Conservation (phyloP, 208 protist species). For the Leishmania major region DNA sequence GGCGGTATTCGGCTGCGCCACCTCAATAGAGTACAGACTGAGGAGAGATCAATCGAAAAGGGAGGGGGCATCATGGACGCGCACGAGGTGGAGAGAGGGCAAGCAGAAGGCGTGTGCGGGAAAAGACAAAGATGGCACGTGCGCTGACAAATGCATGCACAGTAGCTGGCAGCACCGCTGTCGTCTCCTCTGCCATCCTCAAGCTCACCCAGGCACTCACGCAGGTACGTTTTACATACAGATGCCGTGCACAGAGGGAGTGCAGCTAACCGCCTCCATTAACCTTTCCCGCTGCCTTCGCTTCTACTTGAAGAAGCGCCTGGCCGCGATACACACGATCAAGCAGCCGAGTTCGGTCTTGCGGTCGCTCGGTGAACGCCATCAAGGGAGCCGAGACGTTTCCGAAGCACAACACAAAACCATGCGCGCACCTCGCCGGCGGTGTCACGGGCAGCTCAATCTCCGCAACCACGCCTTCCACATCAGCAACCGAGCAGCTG, state of each 20-base stretch:
- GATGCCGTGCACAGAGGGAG: background rate
- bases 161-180: background rate
- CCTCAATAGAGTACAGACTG: background rate
- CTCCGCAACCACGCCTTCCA: slow-evolving; percentile 5
- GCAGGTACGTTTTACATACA: background rate
- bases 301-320: slow-evolving; percentile 13
- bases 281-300: background rate
- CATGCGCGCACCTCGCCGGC: slow-evolving; percentile 5
- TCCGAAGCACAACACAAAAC: slow-evolving; percentile 19
- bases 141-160: background rate
- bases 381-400: slow-evolving; percentile 8
- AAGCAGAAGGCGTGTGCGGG: background rate
- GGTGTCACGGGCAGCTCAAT: slow-evolving; percentile 26
- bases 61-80: background rate
- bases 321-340: slow-evolving; percentile 18
- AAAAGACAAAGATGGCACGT: background rate
- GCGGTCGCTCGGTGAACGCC: slow-evolving; percentile 16
- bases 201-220: background rate
- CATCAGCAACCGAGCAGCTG: slow-evolving; percentile 8
- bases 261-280: background rate
- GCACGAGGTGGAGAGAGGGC: background rate
- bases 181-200: background rate
- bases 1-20: background rate
- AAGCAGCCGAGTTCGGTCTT: slow-evolving; percentile 16
- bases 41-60: background rate